A percentile compares a stretch with the other conserved stretches of the same genome.
Conservation (phyloP, 257 asterid genomes). For the Nicotiana paniculata region DNA sequence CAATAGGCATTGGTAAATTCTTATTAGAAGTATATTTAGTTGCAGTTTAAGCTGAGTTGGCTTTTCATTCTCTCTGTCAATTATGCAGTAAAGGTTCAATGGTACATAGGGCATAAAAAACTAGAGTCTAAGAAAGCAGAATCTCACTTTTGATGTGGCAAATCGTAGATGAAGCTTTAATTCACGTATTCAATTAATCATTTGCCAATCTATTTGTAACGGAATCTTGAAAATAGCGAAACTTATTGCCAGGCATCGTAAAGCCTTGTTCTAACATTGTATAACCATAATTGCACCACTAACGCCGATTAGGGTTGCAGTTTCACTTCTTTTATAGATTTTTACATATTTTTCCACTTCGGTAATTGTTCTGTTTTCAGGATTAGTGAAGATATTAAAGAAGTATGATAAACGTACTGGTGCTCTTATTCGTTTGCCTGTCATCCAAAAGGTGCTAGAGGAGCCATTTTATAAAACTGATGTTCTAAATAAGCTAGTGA, state of each 20-base stretch:
- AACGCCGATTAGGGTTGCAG: background rate
- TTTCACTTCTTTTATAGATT: background rate
- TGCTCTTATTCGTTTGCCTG: slow-evolving; percentile 13
- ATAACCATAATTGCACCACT: background rate
- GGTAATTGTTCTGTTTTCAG: background rate
- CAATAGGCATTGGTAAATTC: background rate
- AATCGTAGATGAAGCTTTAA: background rate
- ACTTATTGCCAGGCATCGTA: background rate
- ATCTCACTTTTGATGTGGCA: background rate
- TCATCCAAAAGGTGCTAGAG: slow-evolving; percentile 12
- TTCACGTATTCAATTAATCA: background rate
- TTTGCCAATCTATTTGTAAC: background rate
- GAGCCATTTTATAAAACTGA: slow-evolving; percentile 13
- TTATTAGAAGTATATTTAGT: background rate
- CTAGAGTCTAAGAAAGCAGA: background rate
- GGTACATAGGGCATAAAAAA: background rate
- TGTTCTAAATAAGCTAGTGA: slow-evolving; percentile 44
- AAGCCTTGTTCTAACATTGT: background rate
- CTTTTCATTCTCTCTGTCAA: background rate
- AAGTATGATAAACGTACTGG: slow-evolving; percentile 20
- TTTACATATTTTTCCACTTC: background rate
- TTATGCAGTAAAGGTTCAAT: background rate
- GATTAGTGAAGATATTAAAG: slow-evolving; percentile 8
- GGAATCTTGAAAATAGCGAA: background rate
- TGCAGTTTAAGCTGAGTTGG: background rate